Evolutionary conservation across 257 asterid genomes (phyloP), one percentile per base, ranked within the genome.

Genomic region (Fraxinus excelsior): DNA sequence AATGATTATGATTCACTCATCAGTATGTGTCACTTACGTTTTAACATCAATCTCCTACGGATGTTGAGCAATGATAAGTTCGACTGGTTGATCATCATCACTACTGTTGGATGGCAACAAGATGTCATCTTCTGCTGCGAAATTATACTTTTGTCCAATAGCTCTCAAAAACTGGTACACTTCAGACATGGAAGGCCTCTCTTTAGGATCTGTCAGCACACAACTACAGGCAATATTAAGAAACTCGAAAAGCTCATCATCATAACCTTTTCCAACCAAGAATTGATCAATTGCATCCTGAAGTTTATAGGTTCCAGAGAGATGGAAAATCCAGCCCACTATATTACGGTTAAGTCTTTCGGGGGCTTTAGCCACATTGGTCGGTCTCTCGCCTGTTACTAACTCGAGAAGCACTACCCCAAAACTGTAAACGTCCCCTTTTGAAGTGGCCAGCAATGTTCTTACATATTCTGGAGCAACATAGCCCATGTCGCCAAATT

Each of bases 341-440:
- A 92, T 79, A 80, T 81, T 92, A 9, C 97, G 92, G 76, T 87
- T 91, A 19, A 91, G 91, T 83, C 77, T 85, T 74, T 91, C 96
- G 0, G 90, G 91, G 29, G 91, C 96, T 77, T 82, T 85, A 56
- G 87, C 60, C 42, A 89, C 88, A 67, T 35, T 46, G 23, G 90
- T 88, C 0, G 97, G 92, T 51, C 18, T 80, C 84, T 88, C 96
- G 9, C 96, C 87, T 0, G 96, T 91, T 10, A 90, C 92, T 26
- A 92, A 67, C 90, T 92, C 97, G 0, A 93, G 86, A 76, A 91
- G 96, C 65, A 93, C 97, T 1, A 93, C 93, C 9, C 97, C 97
- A 3, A 91, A 93, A 70, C 97, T 91, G 49, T 81, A 93, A 18
- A 90, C 94, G 35, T 91, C 97, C n/a, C 97, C 97, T 80, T 93